phyloP scores from a whole-genome alignment of 805 yeast genomes.

The Lachancea meyersii region DNA sequence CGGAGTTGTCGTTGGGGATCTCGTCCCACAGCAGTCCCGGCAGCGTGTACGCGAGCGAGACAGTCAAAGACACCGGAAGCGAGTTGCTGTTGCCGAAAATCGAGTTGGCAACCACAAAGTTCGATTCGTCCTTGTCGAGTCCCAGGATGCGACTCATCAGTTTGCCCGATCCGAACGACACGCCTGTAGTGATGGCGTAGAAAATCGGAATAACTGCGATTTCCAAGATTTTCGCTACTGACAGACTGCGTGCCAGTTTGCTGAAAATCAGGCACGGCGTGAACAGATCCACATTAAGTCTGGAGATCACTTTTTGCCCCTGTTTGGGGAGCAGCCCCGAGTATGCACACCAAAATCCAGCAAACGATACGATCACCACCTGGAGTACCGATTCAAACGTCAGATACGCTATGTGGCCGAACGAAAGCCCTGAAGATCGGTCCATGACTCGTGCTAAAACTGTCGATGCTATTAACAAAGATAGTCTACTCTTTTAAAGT shows the following conservation, averaged over 20 bases:
- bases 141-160: constrained; percentile 46
- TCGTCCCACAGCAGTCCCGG: constrained; percentile 76
- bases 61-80: constrained; percentile 83
- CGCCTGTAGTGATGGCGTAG: constrained; percentile 73
- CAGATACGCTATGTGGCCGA: constrained; percentile 42
- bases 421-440: constrained; percentile 23
- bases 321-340: constrained; percentile 59
- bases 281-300: constrained; percentile 81
- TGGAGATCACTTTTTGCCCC: constrained; percentile 72
- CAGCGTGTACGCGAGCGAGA: constrained; percentile 69
- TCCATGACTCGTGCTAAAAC: constrained; percentile 8
- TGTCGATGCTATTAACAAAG: no score
- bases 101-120: constrained; percentile 94
- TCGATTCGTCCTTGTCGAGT: constrained; percentile 69
- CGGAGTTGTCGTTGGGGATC: constrained; percentile 56
- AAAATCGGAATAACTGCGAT: constrained; percentile 79
- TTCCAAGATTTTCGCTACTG: constrained; percentile 71
- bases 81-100: constrained; percentile 95
- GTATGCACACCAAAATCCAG: constrained; percentile 82
- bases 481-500: no score
- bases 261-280: constrained; percentile 93
- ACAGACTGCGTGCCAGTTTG: constrained; percentile 62
- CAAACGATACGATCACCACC: constrained; percentile 77
- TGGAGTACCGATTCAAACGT: constrained; percentile 90
- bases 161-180: constrained; percentile 60